Evolutionary conservation across 2,329 filamentous ascomycete species (phyloP), one percentile per base, ranked within the genome.

Genomic region (Neonectria ditissima): DNA sequence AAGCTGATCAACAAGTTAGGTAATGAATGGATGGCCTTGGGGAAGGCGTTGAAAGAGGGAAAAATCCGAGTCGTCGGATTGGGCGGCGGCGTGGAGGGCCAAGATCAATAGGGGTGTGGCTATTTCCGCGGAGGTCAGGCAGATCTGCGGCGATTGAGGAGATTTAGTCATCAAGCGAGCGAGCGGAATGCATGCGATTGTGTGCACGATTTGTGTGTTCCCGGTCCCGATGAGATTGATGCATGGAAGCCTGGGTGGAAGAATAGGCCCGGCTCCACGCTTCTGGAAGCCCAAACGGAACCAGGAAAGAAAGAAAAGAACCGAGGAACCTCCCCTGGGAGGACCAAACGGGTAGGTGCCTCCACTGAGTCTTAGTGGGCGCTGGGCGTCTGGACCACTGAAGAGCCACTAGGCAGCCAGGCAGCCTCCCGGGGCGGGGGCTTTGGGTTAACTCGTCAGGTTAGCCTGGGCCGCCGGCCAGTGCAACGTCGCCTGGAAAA

Each of bases 231-330:
- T 24, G 41, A 50, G 13, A 50, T 28, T 28, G 53, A 26, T 58
- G 55, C 60, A 63, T 63, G 50, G 60, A 63, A 63, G 60, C 60
- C 20, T 24, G 30, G 26, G 55, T 63, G 28, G 60, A 63, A 63
- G 50, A 13, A 37, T 37, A 37, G n/a, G n/a, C 47, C 20, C 55
- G 16, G 55, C 43, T 43, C 43, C 50, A 48, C 55, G 55, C 55
- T 63, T 63, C 60, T 63, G 50, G 55, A 58, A 59, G 50, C 30
- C 45, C 45, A 28, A 45, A 37, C 48, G 30, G 60, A 55, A 63
- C 50, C 50, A 34, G 6, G 18, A 55, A 10, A 14, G 26, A 26
- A 45, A 30, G 48, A 55, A 37, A 39, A 56, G 44, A 54, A 39
- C 28, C 41, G 28, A 22, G 43, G 24, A 22, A n/a, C 18, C 13